Conservation (phyloP, 176 grass and related monocot genomes). For the Alopecurus myosuroides region DNA sequence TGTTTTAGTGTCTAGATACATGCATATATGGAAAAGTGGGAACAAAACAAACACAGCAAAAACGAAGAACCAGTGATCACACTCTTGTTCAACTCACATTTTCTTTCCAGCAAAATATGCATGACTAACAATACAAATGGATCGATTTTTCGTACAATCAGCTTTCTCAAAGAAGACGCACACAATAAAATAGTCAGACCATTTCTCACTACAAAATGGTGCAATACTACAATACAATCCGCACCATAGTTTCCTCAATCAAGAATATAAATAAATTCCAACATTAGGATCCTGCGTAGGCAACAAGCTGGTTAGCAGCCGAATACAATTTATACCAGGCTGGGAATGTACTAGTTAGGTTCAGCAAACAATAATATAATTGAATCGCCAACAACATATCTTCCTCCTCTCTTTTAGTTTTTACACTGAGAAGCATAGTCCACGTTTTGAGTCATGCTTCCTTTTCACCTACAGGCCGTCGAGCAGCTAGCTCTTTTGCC, state of each 20-base stretch:
- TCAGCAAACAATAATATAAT: slow-evolving; percentile 38
- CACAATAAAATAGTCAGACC: not conserved
- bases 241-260: slow-evolving; percentile 9
- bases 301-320: slow-evolving; percentile 42
- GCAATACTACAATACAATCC: not conserved
- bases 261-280: not conserved
- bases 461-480: slow-evolving; percentile 48
- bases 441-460: not conserved
- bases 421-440: slow-evolving; percentile 3
- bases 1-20: no score
- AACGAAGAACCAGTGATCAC: not conserved
- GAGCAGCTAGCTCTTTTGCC: slow-evolving; percentile 66
- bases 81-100: not conserved
- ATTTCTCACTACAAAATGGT: slow-evolving; percentile 16
- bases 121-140: not conserved
- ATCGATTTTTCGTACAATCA: not conserved
- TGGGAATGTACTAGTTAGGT: slow-evolving; percentile 26
- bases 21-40: no score
- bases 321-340: slow-evolving; percentile 20
- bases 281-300: not conserved
- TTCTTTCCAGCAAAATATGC: not conserved
- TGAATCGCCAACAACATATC: slow-evolving; percentile 17
- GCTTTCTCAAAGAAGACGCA: not conserved
- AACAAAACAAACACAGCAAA: not conserved
- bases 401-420: slow-evolving; percentile 7